Percentiles rank a stretch among this genome's conserved stretches.
Conservation (phyloP, 805 yeast genomes). For the Metschnikowia picachoensis region DNA sequence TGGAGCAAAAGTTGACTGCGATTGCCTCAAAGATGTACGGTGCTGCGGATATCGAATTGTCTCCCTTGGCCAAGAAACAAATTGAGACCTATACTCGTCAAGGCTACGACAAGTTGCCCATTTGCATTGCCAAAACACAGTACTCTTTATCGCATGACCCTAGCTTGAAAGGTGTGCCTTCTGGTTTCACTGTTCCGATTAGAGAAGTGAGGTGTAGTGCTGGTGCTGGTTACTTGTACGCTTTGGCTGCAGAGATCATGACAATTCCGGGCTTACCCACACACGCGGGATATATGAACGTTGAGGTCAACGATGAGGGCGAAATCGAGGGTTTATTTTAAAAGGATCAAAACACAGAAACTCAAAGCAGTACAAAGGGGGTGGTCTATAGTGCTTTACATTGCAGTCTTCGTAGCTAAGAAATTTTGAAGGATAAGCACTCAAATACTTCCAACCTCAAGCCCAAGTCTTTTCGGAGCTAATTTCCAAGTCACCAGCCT, state of each 20-base stretch:
- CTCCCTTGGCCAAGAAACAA: constrained; percentile 76
- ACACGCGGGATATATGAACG: constrained; percentile 94
- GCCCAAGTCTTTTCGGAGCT: constrained; percentile 15
- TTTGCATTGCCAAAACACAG: constrained; percentile 97
- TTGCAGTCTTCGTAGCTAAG: too few relatives aligned
- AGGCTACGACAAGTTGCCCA: constrained; percentile 88
- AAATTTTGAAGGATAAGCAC: too few relatives aligned
- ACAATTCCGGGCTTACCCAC: constrained; percentile 98
- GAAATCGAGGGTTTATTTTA: constrained; percentile 90
- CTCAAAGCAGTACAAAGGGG: not conserved
- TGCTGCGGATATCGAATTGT: constrained; percentile 77
- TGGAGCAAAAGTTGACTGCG: constrained; percentile 72
- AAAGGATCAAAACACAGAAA: constrained; percentile 5
- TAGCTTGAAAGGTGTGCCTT: constrained; percentile 88
- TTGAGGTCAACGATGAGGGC: constrained; percentile 86
- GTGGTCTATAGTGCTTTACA: too few relatives aligned
- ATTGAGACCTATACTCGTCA: constrained; percentile 78
- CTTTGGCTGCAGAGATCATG: constrained; percentile 94
- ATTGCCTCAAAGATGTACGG: constrained; percentile 93
- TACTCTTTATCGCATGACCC: constrained; percentile 95
- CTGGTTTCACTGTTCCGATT: constrained; percentile 90
- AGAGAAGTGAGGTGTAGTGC: constrained; percentile 91
- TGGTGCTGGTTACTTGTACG: constrained; percentile 96
- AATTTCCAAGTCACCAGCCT: constrained; percentile 37
- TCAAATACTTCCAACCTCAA: not conserved